Percentiles rank a stretch among this genome's conserved stretches.
Conservation (phyloP, 1,284 basidiomycete species). For the Rhizoctonia solani region DNA sequence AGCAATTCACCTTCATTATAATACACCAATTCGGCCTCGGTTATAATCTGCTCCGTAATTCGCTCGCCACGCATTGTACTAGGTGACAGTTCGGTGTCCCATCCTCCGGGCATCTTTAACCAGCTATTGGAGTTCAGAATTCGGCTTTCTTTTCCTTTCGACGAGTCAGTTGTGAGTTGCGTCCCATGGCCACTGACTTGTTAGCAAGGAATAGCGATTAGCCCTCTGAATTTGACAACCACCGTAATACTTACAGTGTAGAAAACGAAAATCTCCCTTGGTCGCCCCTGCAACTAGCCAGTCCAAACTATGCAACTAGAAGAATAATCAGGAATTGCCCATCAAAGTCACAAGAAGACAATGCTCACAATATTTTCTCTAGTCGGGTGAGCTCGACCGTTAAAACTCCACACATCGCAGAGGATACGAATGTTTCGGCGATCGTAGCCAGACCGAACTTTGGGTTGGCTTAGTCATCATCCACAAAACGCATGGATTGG, state of each 20-base stretch:
- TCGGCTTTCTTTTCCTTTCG: not conserved
- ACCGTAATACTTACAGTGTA: not conserved
- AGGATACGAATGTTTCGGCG: not conserved
- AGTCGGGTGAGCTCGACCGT: not conserved
- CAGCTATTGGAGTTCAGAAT: not conserved
- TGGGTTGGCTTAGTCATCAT: not conserved
- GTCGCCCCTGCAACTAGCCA: not conserved
- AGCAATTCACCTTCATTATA: constrained; percentile 17
- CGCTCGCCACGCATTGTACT: not conserved
- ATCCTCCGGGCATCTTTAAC: not conserved
- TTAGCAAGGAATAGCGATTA: no score
- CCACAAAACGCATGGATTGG: not conserved
- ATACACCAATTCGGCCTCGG: not conserved
- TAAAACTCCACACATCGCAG: not conserved
- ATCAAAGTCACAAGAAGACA: not conserved
- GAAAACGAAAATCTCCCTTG: not conserved
- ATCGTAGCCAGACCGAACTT: not conserved
- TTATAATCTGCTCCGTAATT: not conserved
- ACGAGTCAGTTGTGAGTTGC: not conserved
- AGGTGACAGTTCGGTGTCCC: not conserved
- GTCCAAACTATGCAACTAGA: not conserved
- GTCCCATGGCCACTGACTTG: constrained; percentile 19
- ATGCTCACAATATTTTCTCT: not conserved
- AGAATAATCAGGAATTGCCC: no score
- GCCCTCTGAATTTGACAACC: no score